Percentiles rank a stretch among this genome's conserved stretches.
phyloP scores from a whole-genome alignment of 2,329 filamentous ascomycete species.

The Neofusicoccum parvum region DNA sequence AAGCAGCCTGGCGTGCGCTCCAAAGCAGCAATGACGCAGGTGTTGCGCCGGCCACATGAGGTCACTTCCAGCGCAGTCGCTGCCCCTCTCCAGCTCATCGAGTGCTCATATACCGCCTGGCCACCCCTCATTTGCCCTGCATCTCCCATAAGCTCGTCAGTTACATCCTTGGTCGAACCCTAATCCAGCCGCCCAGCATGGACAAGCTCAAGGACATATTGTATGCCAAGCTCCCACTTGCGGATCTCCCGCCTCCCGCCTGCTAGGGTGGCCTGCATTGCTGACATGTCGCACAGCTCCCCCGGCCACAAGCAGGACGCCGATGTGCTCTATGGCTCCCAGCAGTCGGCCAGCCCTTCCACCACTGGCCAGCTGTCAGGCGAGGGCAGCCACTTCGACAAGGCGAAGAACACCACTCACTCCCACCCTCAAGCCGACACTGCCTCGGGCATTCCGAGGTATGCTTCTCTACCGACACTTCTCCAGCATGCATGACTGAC shows the following conservation, averaged over 20 bases:
- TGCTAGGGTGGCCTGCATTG: neutral
- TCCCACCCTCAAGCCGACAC: neutral
- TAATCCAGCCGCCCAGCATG: constrained; percentile 33
- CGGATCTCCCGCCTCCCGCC: neutral
- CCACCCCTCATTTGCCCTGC: neutral
- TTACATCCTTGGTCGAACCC: neutral
- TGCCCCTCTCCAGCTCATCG: neutral
- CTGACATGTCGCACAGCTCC: constrained; percentile 25
- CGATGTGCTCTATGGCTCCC: constrained; percentile 34
- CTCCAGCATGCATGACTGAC: neutral
- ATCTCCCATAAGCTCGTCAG: neutral
- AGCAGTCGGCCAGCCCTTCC: neutral
- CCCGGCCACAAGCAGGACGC: constrained; percentile 37
- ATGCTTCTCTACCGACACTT: neutral
- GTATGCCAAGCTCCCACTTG: constrained; percentile 31
- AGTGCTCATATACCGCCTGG: neutral
- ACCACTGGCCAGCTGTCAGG: constrained; percentile 23
- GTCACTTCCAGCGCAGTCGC: constrained; percentile 10
- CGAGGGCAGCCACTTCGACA: constrained; percentile 28
- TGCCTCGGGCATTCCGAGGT: neutral
- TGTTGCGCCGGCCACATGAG: constrained; percentile 15
- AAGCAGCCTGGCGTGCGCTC: neutral
- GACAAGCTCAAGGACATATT: constrained; percentile 50
- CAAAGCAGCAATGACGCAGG: constrained; percentile 1
- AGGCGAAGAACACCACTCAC: neutral